These are phyloP conservation scores for Calonectria ilicicola DNA, from an alignment of 2,329 filamentous ascomycete genomes.

Conservation along the genomic window DNA sequence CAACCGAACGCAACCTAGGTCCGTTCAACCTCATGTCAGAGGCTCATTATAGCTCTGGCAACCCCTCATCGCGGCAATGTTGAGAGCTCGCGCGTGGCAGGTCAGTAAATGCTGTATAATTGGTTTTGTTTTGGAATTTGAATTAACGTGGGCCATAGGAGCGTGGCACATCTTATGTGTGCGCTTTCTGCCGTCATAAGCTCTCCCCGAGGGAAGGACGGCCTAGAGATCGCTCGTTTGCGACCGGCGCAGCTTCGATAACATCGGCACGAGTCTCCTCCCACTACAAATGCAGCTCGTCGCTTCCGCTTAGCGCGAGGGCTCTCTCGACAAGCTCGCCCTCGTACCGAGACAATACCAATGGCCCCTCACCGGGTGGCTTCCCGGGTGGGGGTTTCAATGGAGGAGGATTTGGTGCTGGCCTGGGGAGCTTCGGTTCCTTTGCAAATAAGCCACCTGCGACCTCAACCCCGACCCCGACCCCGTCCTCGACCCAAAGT, in stretches of 20 bases:
- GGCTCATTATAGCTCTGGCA: constrained; percentile 31
- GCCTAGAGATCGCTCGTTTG: constrained; percentile 28
- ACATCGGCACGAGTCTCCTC: constrained; percentile 6
- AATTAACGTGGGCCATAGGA: constrained; percentile 42
- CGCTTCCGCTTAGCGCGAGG: constrained; percentile 31
- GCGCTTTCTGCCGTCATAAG: constrained; percentile 53
- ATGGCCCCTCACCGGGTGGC: constrained; percentile 30
- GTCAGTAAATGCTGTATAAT: constrained; percentile 41
- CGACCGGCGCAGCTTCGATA: constrained; percentile 26
- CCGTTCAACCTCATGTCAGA: constrained; percentile 33
- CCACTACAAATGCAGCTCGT: not conserved
- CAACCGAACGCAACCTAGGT: constrained; percentile 20
- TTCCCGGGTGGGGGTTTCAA: constrained; percentile 40
- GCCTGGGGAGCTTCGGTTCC: constrained; percentile 38
- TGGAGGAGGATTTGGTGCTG: constrained; percentile 32
- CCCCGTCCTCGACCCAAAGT: not conserved
- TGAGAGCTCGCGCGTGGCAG: constrained; percentile 56
- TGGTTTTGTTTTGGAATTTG: not conserved
- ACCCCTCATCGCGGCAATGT: constrained; percentile 51
- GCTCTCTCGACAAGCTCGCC: constrained; percentile 43
- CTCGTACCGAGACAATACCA: constrained; percentile 33
- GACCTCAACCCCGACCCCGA: not conserved
- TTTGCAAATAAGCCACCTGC: constrained; percentile 34
- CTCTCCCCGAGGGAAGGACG: constrained; percentile 35
- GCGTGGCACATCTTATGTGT: constrained; percentile 54